Conservation (phyloP, 2,329 filamentous ascomycete genomes). For the Trichophyton simii region DNA sequence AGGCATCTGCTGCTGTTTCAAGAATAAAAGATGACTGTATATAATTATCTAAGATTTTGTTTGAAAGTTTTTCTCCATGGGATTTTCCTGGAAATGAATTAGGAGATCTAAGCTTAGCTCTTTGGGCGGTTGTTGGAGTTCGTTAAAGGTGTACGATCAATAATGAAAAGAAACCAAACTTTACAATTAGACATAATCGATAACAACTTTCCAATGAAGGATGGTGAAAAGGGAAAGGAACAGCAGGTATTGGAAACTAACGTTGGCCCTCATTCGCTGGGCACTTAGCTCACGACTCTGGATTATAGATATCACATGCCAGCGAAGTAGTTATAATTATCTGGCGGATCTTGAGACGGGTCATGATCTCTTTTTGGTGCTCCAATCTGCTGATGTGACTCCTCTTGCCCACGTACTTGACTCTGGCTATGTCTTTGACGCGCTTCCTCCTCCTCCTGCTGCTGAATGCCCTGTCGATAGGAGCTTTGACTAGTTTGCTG, state of each 20-base stretch:
- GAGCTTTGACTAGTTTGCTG: not conserved
- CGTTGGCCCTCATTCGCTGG: not conserved
- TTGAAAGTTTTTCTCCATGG: not conserved
- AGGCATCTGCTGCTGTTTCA: conserved; percentile 62
- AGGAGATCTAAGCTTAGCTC: not conserved
- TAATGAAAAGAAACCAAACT: not conserved
- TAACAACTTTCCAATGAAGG: not conserved
- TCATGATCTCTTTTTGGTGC: not conserved
- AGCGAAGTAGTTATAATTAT: not conserved
- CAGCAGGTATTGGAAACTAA: not conserved
- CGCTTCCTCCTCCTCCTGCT: not conserved
- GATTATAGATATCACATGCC: not conserved
- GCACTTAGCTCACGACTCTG: not conserved
- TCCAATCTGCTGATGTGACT: not conserved
- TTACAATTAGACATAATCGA: not conserved
- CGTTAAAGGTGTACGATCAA: not conserved
- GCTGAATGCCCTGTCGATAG: not conserved
- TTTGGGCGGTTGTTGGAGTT: not conserved
- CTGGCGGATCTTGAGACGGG: not conserved
- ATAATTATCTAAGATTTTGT: not conserved
- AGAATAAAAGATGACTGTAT: not conserved
- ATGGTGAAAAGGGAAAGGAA: not conserved
- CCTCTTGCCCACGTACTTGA: not conserved
- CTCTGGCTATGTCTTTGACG: not conserved
- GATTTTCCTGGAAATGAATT: not conserved